Base-by-base conservation (phyloP, 345 rosid species). In the Pelargonium nanum region DNA sequence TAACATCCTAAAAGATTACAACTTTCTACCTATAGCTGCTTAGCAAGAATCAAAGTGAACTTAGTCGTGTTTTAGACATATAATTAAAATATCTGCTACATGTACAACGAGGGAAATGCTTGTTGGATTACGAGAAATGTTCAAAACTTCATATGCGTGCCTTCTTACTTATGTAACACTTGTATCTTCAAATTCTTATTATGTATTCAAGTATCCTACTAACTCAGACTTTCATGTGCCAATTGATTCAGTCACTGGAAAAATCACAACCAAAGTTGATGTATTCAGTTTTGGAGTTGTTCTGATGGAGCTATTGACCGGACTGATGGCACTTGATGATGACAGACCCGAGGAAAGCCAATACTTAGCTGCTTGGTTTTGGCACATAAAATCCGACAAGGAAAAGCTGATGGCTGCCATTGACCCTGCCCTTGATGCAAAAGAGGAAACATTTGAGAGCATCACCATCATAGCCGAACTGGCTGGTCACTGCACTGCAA, bases 401-500 rank as follows among this genome's bases (percentile, higher is more conserved):
- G 48, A 40, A 12, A 40, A 17, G 9, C 1, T 40, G 2, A 17
- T 2, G 15, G 16, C 9, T 2, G 10, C 15, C 15, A 40, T 12
- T 2, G 48, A 40, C 48, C 48, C 48, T 7, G 15, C 48, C 2
- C 9, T 40, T 12, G 0, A 40, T 3, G 9, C 15, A 17, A 17
- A 40, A 2, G 16, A 8, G 10, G 48, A 40, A 40, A 40, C 48
- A 2, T 6, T 40, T 9, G 15, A 3, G 1, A 12, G 48, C 15
- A 40, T 40, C 48, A 40, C 16, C 48, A 40, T 15, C 4, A 17
- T 40, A 3, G 10, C 15, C 2, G 48, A 40, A 17, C 55, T 45
- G 55, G 50, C 7, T 26, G 74, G 69, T n/a, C 66, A 70, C 25
- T 70, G 74, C 62, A 65, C 69, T n/a, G 62, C 66, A 16, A 56